These are phyloP conservation scores for Adansonia madagascariensis DNA, from an alignment of 441 rosid species.

Conservation along the genomic window DNA sequence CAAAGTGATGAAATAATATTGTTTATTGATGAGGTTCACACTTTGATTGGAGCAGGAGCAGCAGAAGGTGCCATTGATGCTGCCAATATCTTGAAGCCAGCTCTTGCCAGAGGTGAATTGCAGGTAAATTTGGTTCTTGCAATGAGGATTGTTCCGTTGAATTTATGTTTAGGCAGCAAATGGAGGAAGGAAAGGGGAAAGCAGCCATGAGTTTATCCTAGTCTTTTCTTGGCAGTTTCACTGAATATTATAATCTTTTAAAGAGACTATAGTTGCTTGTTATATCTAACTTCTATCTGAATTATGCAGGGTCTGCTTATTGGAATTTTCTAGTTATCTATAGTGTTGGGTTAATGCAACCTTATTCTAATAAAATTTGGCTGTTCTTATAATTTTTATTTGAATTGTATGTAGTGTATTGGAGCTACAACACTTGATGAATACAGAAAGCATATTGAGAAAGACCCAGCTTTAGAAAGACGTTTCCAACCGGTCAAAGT, in stretches of 20 bases:
- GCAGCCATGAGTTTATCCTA: background rate
- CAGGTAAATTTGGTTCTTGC: slow-evolving; percentile 49
- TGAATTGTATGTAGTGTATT: slow-evolving; percentile 48
- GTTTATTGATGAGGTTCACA: slow-evolving; percentile 95
- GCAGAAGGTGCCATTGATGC: slow-evolving; percentile 96
- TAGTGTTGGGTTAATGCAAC: background rate
- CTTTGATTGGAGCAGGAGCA: slow-evolving; percentile 92
- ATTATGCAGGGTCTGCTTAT: background rate
- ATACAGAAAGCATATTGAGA: slow-evolving; percentile 86
- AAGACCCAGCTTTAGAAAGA: slow-evolving; percentile 86
- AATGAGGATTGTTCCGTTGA: background rate
- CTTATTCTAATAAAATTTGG: background rate
- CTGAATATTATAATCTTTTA: background rate
- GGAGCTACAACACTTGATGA: slow-evolving; percentile 95
- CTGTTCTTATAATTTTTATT: background rate
- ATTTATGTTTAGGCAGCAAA: background rate
- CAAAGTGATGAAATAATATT: slow-evolving; percentile 80
- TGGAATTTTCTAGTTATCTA: background rate
- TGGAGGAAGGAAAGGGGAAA: background rate
- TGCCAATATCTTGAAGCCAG: slow-evolving; percentile 92
- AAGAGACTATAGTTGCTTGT: background rate
- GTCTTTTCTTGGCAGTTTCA: background rate
- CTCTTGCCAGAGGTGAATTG: slow-evolving; percentile 95
- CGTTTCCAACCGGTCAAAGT: slow-evolving; percentile 92
- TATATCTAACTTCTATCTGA: background rate